phyloP scores from a whole-genome alignment of 2,329 filamentous ascomycete species.

The Monosporascus sp. region DNA sequence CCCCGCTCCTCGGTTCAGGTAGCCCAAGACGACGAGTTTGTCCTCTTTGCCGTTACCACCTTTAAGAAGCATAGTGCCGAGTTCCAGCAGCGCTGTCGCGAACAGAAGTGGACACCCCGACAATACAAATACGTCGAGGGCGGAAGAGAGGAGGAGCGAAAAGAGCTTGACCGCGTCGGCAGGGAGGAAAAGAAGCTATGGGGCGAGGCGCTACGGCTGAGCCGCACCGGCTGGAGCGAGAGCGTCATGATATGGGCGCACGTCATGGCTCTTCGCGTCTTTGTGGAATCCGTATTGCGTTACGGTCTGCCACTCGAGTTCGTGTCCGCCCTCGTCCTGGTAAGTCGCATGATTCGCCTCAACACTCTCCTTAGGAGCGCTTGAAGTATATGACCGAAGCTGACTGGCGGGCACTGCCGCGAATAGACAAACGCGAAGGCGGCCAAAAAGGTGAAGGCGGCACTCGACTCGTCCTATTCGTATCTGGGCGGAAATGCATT shows the following conservation, averaged over 20 bases:
- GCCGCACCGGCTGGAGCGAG: conserved; percentile 91
- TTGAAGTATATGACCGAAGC: neutral
- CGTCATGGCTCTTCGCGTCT: conserved; percentile 83
- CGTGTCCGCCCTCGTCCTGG: conserved; percentile 78
- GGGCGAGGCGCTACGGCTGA: conserved; percentile 83
- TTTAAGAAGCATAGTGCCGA: conserved; percentile 90
- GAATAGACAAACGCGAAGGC: conserved; percentile 74
- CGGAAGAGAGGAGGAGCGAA: conserved; percentile 81
- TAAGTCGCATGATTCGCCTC: conserved; percentile 38
- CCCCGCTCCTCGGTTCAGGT: conserved; percentile 79
- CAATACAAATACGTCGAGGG: conserved; percentile 93
- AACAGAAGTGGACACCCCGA: conserved; percentile 89
- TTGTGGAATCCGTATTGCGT: conserved; percentile 95
- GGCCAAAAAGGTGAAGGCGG: conserved; percentile 71
- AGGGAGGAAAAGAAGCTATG: conserved; percentile 88
- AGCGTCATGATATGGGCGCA: conserved; percentile 95
- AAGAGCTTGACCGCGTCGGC: conserved; percentile 75
- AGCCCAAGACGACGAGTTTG: conserved; percentile 83
- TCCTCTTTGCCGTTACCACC: conserved; percentile 79
- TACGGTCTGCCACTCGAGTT: conserved; percentile 92
- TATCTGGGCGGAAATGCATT: conserved; percentile 95
- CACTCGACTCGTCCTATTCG: conserved; percentile 78
- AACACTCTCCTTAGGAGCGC: neutral
- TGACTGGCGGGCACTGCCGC: neutral
- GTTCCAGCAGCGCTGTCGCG: conserved; percentile 86